phyloP scores from a whole-genome alignment of 2,329 filamentous ascomycete genomes.

The Stemphylium lycopersici region DNA sequence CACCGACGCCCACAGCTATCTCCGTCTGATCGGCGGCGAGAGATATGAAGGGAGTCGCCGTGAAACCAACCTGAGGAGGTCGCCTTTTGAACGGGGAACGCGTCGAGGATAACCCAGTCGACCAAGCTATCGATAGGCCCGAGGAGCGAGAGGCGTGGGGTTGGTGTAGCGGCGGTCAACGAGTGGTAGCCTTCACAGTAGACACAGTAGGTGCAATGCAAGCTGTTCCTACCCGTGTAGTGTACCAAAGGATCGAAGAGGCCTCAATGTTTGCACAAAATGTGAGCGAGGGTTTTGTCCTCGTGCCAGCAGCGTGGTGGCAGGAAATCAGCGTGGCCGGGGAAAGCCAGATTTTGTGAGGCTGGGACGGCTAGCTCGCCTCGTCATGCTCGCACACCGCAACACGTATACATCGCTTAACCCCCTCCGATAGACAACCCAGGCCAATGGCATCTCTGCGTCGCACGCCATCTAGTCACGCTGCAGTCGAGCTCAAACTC shows the following conservation, averaged over 20 bases:
- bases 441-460: constrained; percentile 2
- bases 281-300: constrained; percentile 20
- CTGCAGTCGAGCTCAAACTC: constrained; percentile 1
- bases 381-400: constrained; percentile 32
- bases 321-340: constrained; percentile 23
- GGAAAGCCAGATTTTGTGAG: constrained; percentile 17
- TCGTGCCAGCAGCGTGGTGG: constrained; percentile 21
- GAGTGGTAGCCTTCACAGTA: constrained; percentile 14
- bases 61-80: constrained; percentile 43
- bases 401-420: constrained; percentile 27
- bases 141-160: constrained; percentile 10
- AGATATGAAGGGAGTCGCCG: constrained; percentile 20
- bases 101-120: constrained; percentile 21
- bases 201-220: constrained; percentile 20
- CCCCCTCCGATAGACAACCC: not conserved
- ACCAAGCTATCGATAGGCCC: constrained; percentile 24
- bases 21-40: constrained; percentile 21
- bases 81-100: constrained; percentile 2
- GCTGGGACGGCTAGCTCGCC: constrained; percentile 25
- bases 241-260: constrained; percentile 5
- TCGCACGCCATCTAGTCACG: not conserved
- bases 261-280: constrained; percentile 20
- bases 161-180: constrained; percentile 18
- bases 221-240: constrained; percentile 14
- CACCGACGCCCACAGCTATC: not conserved